phyloP scores from a whole-genome alignment of 1,139 yeast species.

The Diutina mesorugosa region DNA sequence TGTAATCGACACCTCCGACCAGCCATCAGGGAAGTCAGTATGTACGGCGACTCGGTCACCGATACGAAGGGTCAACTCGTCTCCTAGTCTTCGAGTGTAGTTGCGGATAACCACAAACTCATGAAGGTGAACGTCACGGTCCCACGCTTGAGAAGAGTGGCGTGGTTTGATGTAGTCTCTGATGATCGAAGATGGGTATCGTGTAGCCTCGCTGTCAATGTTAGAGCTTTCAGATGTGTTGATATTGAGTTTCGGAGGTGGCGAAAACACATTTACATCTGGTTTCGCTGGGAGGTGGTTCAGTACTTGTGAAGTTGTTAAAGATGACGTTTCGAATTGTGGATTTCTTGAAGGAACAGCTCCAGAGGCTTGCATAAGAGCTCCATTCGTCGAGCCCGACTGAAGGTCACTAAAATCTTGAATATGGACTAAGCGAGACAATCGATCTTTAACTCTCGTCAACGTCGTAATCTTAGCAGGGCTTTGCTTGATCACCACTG shows the following conservation, averaged over 20 bases:
- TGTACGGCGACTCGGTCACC: not conserved
- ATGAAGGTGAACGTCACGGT: not conserved
- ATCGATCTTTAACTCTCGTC: not conserved
- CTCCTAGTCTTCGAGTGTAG: not conserved
- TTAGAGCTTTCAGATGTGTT: not conserved
- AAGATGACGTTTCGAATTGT: not conserved
- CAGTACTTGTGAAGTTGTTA: not conserved
- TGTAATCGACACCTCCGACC: not conserved
- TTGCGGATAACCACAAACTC: not conserved
- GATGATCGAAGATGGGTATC: not conserved
- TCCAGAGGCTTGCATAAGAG: not conserved
- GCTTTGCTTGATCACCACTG: not conserved
- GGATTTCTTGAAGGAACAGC: not conserved
- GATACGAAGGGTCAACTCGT: not conserved
- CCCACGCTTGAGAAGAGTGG: not conserved
- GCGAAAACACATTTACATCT: not conserved
- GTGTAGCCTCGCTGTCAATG: not conserved
- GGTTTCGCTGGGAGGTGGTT: not conserved
- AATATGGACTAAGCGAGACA: not conserved
- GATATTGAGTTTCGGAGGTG: not conserved
- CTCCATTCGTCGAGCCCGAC: not conserved
- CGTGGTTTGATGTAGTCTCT: not conserved
- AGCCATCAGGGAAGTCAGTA: not conserved
- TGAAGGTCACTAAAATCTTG: not conserved
- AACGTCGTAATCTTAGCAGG: not conserved